Base-by-base conservation (phyloP, 352 stramenopile species). In the Globisporangium paroecandrum region DNA sequence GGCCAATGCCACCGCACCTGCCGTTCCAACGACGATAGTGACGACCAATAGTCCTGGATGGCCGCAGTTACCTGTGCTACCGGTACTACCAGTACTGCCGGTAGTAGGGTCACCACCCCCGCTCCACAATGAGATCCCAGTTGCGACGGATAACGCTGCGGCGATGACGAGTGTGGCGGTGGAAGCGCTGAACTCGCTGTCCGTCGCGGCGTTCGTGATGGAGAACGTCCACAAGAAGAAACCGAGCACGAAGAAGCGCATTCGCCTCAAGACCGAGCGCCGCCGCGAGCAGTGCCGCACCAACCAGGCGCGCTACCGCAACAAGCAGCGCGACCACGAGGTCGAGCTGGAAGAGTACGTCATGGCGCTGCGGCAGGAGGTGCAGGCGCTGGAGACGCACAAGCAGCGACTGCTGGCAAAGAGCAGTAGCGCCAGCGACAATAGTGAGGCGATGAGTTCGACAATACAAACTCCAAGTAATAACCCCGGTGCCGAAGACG, bases 291-390 rank as follows among this genome's bases (percentile, higher is more conserved):
- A 78, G 54, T 78, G 75, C 32, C 72, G 75, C 5, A 51, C 53
- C 22, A 78, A 78, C 58, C 72, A 81, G 20, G 69, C 75, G n/a
- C 46, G 68, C 27, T 81, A 81, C 65, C 66, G 76, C 29, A 69
- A 64, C 41, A 77, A 73, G 27, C 68, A 78, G 38, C 64, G 69
- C 4, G 41, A 36, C 15, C 66, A 69, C 22, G 64, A 43, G 51
- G 36, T 70, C 20, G 32, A 59, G 9, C 58, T 81, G 12, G 70
- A 76, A 53, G 7, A 56, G 0, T 71, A 46, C 0, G 67, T 81
- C 6, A 29, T 71, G 7, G 25, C 66, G 20, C 56, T 82, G 1
- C 57, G 65, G 0, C 38, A 32, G 1, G 60, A 75, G 22, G 70
- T 82, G 4, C 58, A 65, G 6, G 62, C 62, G 43, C 64, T 82